Percentiles rank a stretch among this genome's conserved stretches.
phyloP scores from a whole-genome alignment of 2,329 filamentous ascomycete genomes.

The Diaporthe humulicola region DNA sequence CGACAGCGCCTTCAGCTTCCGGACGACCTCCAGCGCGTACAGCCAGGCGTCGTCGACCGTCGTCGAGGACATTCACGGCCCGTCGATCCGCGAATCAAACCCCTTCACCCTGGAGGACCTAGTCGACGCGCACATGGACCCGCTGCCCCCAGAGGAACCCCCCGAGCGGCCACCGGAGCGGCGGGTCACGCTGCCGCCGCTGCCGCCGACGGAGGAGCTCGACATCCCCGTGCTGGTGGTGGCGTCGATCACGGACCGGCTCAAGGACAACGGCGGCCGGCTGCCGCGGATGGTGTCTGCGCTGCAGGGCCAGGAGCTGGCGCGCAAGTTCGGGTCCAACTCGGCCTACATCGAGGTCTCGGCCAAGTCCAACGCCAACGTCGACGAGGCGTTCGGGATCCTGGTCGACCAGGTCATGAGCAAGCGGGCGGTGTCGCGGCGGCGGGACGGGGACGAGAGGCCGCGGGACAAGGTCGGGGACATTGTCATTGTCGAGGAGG shows the following conservation, averaged over 20 bases:
- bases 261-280: slow-evolving; percentile 23
- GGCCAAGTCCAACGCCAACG: slow-evolving; percentile 33
- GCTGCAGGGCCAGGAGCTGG: slow-evolving; percentile 28
- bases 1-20: slow-evolving; percentile 19
- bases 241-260: slow-evolving; percentile 30
- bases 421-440: slow-evolving; percentile 3
- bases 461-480: slow-evolving; percentile 2
- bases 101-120: slow-evolving; percentile 1
- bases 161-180: background rate
- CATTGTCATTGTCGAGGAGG: background rate
- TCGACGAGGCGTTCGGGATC: slow-evolving; percentile 35
- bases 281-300: slow-evolving; percentile 27
- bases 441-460: background rate
- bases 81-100: background rate
- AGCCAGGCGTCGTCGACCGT: slow-evolving; percentile 25
- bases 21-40: slow-evolving; percentile 25
- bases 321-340: slow-evolving; percentile 32
- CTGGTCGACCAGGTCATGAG: slow-evolving; percentile 33
- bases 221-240: slow-evolving; percentile 31
- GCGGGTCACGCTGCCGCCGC: background rate
- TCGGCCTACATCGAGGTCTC: slow-evolving; percentile 36
- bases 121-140: background rate
- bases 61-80: background rate
- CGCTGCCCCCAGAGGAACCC: background rate
- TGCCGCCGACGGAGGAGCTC: background rate